Conservation (phyloP, 2,329 filamentous ascomycete species). For the Blastomyces parvus region DNA sequence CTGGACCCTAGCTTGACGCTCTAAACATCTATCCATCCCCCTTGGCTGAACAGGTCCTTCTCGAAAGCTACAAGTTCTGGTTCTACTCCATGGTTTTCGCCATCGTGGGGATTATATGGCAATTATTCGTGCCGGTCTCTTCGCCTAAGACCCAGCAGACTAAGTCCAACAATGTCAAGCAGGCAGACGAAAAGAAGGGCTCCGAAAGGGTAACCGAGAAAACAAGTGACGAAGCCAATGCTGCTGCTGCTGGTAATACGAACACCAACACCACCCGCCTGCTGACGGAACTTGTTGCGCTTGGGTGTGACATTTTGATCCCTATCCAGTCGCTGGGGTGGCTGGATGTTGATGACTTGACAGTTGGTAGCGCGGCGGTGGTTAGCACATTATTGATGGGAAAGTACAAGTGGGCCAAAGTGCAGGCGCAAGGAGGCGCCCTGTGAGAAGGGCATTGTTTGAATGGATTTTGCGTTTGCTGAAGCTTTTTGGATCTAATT, state of each 20-base stretch:
- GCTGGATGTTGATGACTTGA: constrained; percentile 44
- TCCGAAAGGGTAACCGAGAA: constrained; percentile 20
- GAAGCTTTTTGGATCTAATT: not conserved
- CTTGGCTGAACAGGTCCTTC: constrained; percentile 40
- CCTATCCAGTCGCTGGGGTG: constrained; percentile 54
- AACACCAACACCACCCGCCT: constrained; percentile 22
- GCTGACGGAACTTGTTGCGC: constrained; percentile 44
- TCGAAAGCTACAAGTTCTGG: constrained; percentile 62
- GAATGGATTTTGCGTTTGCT: not conserved
- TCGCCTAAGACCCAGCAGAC: constrained; percentile 21
- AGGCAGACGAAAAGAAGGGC: constrained; percentile 23
- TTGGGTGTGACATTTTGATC: constrained; percentile 53
- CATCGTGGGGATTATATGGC: constrained; percentile 28
- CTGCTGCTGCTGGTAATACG: not conserved
- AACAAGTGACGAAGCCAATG: constrained; percentile 10
- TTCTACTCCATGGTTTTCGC: constrained; percentile 52
- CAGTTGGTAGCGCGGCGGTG: constrained; percentile 51
- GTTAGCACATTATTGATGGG: constrained; percentile 54
- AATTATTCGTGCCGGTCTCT: constrained; percentile 15
- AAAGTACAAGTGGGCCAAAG: constrained; percentile 48
- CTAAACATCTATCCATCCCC: constrained; percentile 42
- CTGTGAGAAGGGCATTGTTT: not conserved
- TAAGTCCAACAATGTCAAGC: constrained; percentile 10
- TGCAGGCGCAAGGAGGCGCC: constrained; percentile 8
- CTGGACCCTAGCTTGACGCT: constrained; percentile 36